phyloP scores from a whole-genome alignment of 495 filamentous ascomycete species.

The Trichoderma asperelloides region DNA sequence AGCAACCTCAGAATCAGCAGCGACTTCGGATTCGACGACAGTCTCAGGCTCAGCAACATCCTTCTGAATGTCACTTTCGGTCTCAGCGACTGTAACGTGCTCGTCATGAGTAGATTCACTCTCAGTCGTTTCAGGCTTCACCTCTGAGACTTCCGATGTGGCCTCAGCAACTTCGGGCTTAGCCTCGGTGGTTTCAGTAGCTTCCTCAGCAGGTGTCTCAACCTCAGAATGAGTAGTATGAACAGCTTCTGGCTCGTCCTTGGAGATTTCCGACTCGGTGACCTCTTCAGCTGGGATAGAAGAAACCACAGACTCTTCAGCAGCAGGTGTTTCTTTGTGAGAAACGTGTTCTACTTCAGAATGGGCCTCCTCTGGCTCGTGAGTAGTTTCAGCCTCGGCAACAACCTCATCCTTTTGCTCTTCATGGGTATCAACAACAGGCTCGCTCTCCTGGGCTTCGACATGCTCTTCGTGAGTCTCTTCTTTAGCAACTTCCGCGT shows the following conservation, averaged over 20 bases:
- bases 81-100: not conserved
- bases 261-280: conserved; percentile 3
- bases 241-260: not conserved
- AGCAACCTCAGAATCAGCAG: not conserved
- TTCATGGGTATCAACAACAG: not conserved
- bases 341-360: not conserved
- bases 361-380: not conserved
- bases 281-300: not conserved
- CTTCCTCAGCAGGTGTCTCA: not conserved
- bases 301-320: not conserved
- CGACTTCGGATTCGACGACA: not conserved
- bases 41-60: not conserved
- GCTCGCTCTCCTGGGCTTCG: not conserved
- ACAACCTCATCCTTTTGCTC: not conserved
- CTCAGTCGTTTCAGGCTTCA: not conserved
- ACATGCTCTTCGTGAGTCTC: not conserved
- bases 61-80: not conserved
- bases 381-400: not conserved
- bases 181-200: not conserved
- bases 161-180: not conserved
- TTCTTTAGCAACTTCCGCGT: not conserved
- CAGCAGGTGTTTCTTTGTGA: not conserved
- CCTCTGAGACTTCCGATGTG: not conserved
- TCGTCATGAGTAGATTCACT: not conserved
- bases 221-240: not conserved